A percentile compares a stretch with the other conserved stretches of the same genome.
Conservation (phyloP, 208 protist genomes). For the Blechomonas ayalai region DNA sequence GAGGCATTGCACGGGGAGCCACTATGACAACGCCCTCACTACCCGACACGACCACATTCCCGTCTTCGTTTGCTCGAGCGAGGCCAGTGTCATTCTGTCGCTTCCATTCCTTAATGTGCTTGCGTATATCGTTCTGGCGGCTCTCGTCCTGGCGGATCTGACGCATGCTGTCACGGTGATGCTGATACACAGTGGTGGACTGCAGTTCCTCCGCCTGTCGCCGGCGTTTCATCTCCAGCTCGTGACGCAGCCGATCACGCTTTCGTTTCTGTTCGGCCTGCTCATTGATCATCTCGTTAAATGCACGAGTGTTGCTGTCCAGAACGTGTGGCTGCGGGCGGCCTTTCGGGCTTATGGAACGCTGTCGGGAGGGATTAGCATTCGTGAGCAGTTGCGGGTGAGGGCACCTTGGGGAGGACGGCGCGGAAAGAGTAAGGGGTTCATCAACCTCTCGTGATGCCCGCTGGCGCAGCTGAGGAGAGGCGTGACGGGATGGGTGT, state of each 20-base stretch:
- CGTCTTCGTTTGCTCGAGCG: constrained; percentile 11
- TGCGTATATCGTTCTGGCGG: constrained; percentile 14
- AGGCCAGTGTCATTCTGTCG: constrained; percentile 1
- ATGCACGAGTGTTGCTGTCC: constrained; percentile 23
- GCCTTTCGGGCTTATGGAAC: neutral
- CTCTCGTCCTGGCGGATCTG: constrained; percentile 12
- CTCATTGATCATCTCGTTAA: constrained; percentile 23
- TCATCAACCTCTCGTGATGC: neutral
- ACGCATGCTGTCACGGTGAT: constrained; percentile 30
- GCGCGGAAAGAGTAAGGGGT: neutral
- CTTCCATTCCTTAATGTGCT: constrained; percentile 24
- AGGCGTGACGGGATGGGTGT: constrained; percentile 1
- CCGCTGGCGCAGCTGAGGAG: neutral
- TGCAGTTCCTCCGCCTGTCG: constrained; percentile 7
- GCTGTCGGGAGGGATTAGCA: neutral
- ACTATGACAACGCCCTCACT: constrained; percentile 40
- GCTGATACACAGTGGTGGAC: constrained; percentile 3
- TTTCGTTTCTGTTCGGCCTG: constrained; percentile 12
- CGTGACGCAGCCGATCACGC: constrained; percentile 6
- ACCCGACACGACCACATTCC: constrained; percentile 31
- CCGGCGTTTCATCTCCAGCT: constrained; percentile 18
- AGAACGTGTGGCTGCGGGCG: constrained; percentile 1
- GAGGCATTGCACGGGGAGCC: constrained; percentile 13
- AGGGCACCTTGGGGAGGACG: neutral
- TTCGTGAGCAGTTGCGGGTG: neutral